Base-by-base conservation (phyloP, 2,329 filamentous ascomycete genomes). In the Bipolaris victoriae region DNA sequence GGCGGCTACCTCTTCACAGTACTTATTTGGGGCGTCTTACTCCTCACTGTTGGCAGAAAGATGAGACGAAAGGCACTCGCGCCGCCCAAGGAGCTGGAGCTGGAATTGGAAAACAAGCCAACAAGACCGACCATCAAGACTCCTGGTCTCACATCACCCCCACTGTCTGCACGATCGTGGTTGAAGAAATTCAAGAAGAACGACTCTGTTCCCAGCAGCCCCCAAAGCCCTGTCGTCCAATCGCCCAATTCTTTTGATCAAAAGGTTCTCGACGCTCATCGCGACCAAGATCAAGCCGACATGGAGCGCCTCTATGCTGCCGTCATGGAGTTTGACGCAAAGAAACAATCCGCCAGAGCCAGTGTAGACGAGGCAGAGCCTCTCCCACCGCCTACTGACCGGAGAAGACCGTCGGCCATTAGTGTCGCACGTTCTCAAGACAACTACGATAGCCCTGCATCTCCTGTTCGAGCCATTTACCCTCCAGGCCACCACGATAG, bases 261-360 rank as follows among this genome's bases (percentile, higher is more conserved):
- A 57, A 84, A 83, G 57, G 84, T 97, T 15, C 84, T 97, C 22
- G 85, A 89, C 57, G 84, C 86, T 58, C 91, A 97, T 77, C 86
- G 85, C 73, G 83, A 84, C 70, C 88, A 89, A 80, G 88, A 91
- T 62, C 88, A 95, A 76, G 83, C 88, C 63, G 90, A 97, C 74
- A 87, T 97, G 76, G 92, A 97, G 76, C 87, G 91, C 68, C 87
- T 98, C 74, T 98, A 97, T 78, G 92, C 88, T 60, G 90, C 92
- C 65, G 93, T 97, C 62, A 90, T 97, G 88, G 91, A 92, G 75
- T 90, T 96, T 67, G 93, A 97, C 63, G 83, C 82, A 44, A 78
- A 80, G 61, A 83, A 80, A 58, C 67, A 71, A 26, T 68, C 67
- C 29, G 68, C 71, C n/a, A 67, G 69, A 39, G 59, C 66, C 49